phyloP scores from a whole-genome alignment of 768 basidiomycete species.

The Rhodosporidiobolus odoratus region DNA sequence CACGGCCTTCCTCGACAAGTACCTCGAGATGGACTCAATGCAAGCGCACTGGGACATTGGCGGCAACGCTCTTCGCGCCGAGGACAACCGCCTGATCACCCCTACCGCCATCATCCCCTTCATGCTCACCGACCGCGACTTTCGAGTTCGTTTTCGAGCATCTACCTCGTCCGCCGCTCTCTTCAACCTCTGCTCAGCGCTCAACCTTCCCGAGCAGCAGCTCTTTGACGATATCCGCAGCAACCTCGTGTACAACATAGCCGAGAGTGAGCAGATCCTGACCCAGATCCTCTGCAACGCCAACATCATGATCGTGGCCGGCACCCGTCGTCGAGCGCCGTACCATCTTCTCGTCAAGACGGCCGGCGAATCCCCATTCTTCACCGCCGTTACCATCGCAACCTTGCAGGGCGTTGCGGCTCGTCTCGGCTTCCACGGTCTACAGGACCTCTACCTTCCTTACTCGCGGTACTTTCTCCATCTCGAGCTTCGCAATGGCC shows the following conservation, averaged over 20 bases:
- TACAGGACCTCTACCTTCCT: conserved; percentile 65
- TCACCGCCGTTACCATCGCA: conserved; percentile 49
- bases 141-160: conserved; percentile 74
- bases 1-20: conserved; percentile 61
- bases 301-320: conserved; percentile 73
- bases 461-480: conserved; percentile 71
- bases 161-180: conserved; percentile 55
- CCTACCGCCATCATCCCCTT: conserved; percentile 54
- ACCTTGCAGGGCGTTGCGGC: conserved; percentile 61
- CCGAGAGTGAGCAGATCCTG: conserved; percentile 67
- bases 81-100: conserved; percentile 44
- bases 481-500: conserved; percentile 50
- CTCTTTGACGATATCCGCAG: conserved; percentile 55
- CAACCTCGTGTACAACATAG: conserved; percentile 56
- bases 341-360: conserved; percentile 85
- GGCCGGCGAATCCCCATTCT: conserved; percentile 45
- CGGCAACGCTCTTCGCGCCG: conserved; percentile 31
- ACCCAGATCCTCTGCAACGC: conserved; percentile 66
- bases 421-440: conserved; percentile 60
- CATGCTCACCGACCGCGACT: conserved; percentile 65
- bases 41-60: conserved; percentile 53
- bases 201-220: not conserved
- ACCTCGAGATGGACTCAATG: conserved; percentile 58
- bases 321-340: conserved; percentile 67
- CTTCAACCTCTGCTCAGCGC: conserved; percentile 42